These are phyloP conservation scores for Phytophthora hybrid DNA, from an alignment of 352 stramenopile species.

Conservation along the genomic window DNA sequence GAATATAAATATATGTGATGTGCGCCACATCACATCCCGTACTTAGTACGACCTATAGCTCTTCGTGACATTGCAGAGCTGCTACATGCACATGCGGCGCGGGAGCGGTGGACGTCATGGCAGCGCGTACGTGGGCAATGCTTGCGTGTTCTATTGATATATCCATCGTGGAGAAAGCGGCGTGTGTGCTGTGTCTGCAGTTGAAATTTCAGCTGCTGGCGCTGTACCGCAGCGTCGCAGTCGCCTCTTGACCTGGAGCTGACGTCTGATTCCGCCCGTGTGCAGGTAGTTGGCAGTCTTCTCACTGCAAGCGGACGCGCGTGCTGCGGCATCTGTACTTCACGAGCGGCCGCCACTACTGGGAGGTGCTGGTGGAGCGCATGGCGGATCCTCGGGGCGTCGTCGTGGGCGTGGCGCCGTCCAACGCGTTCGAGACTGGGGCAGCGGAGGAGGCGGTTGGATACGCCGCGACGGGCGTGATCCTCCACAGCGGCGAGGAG, in stretches of 20 bases:
- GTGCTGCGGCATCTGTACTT: constrained; percentile 60
- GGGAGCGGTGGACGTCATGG: constrained; percentile 24
- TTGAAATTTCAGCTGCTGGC: constrained; percentile 8
- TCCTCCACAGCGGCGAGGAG: constrained; percentile 47
- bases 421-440: constrained; percentile 39
- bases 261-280: neutral
- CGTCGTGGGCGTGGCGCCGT: constrained; percentile 45
- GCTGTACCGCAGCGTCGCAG: neutral
- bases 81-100: constrained; percentile 30
- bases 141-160: neutral
- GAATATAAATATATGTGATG: no score
- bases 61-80: constrained; percentile 34
- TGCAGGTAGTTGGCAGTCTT: constrained; percentile 35
- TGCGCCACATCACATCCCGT: no score
- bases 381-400: constrained; percentile 34
- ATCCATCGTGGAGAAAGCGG: neutral
- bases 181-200: constrained; percentile 2
- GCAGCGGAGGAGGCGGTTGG: constrained; percentile 37
- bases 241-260: neutral
- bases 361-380: constrained; percentile 50
- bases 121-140: constrained; percentile 31
- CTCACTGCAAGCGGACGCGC: constrained; percentile 33
- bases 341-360: constrained; percentile 64
- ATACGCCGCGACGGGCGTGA: constrained; percentile 48
- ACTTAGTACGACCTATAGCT: neutral